Percentiles rank a stretch among this genome's conserved stretches.
phyloP scores from a whole-genome alignment of 768 basidiomycete species.

The Tulasnella sp. region DNA sequence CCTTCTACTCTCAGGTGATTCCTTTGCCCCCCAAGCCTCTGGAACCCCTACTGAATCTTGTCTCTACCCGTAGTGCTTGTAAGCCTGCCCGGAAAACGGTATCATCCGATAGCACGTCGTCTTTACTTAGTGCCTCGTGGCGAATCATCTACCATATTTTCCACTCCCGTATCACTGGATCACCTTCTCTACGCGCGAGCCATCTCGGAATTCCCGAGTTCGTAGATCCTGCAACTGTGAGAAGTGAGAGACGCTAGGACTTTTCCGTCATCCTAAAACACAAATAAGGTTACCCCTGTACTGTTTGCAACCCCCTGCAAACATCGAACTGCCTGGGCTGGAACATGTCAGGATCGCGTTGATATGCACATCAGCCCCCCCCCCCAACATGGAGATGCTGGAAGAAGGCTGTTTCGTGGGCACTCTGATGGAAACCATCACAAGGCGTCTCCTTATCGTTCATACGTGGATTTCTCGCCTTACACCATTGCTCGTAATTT shows the following conservation, averaged over 20 bases:
- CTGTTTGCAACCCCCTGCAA: background rate
- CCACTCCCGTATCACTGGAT: background rate
- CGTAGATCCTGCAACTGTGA: background rate
- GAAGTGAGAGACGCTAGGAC: background rate
- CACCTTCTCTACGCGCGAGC: background rate
- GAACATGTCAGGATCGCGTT: background rate
- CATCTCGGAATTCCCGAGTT: no score
- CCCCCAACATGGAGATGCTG: background rate
- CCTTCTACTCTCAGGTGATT: conserved; percentile 14
- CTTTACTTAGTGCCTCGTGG: background rate
- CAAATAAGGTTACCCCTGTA: no score
- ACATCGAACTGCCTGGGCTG: background rate
- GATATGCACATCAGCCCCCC: background rate
- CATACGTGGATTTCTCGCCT: background rate
- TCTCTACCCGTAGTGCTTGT: background rate
- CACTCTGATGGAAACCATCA: background rate
- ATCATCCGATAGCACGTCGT: background rate
- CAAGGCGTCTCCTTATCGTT: background rate
- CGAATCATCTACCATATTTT: background rate
- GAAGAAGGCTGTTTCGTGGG: background rate
- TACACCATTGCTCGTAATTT: background rate
- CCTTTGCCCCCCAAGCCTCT: background rate
- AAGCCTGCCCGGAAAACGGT: background rate
- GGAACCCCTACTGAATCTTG: background rate
- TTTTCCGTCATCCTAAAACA: background rate